Conservation (phyloP, 768 basidiomycete genomes). For the Auriscalpium microsporum region DNA sequence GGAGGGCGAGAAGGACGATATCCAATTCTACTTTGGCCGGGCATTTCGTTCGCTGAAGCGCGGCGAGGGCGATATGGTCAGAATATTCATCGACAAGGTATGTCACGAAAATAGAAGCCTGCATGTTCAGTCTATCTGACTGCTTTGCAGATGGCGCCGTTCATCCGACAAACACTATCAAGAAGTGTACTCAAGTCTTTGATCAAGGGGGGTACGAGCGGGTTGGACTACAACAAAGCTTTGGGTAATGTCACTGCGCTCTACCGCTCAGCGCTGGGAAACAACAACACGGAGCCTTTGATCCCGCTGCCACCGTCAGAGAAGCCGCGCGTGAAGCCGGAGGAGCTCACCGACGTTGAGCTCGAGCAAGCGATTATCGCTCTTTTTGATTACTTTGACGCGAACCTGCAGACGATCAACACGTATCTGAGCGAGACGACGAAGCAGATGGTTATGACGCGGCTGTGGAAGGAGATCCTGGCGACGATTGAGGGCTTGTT, state of each 20-base stretch:
- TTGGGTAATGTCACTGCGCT: constrained; percentile 74
- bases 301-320: constrained; percentile 68
- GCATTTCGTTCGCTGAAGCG: constrained; percentile 91
- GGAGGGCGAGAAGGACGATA: constrained; percentile 99
- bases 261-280: constrained; percentile 69
- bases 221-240: constrained; percentile 85
- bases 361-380: constrained; percentile 88
- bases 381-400: constrained; percentile 94
- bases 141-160: constrained; percentile 74
- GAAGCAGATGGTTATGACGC: constrained; percentile 86
- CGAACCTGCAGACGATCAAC: constrained; percentile 85
- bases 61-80: constrained; percentile 90
- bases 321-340: constrained; percentile 69
- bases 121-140: not conserved
- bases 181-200: constrained; percentile 67
- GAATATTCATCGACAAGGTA: constrained; percentile 96
- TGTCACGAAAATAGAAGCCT: constrained; percentile 5
- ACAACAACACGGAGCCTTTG: constrained; percentile 55
- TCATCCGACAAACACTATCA: constrained; percentile 83
- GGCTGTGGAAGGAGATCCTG: constrained; percentile 95
- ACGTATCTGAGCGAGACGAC: constrained; percentile 77
- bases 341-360: constrained; percentile 85
- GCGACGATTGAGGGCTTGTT: constrained; percentile 78
- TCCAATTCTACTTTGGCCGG: constrained; percentile 93
- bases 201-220: constrained; percentile 48